These are phyloP conservation scores for Penicillium robsamsonii DNA, from an alignment of 495 filamentous ascomycete genomes.

Conservation along the genomic window DNA sequence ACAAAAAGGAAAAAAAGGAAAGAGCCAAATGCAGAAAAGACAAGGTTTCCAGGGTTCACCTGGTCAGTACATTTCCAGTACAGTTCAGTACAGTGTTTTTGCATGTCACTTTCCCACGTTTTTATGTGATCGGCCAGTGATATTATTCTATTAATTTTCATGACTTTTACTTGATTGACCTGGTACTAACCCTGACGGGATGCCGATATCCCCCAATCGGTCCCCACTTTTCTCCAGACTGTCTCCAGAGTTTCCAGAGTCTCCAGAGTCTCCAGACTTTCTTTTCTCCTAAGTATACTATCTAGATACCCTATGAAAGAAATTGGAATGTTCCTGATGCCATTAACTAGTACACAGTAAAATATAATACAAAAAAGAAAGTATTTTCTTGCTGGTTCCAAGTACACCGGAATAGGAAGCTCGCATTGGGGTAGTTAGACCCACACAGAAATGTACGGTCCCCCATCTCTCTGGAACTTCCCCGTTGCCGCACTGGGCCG, in stretches of 20 bases:
- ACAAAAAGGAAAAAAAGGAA: slow-evolving; percentile 11
- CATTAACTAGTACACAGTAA: too few species aligned
- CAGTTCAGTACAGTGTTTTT: not conserved
- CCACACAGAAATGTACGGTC: slow-evolving; percentile 5
- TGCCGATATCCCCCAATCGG: not conserved
- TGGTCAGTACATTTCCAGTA: not conserved
- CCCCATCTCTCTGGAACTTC: not conserved
- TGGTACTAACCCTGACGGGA: not conserved
- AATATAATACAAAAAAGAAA: too few species aligned
- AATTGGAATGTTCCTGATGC: too few species aligned
- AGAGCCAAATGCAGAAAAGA: slow-evolving; percentile 4
- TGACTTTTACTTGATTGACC: not conserved
- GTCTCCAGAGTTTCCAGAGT: not conserved
- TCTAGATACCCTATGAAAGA: too few species aligned
- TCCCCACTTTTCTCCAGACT: not conserved
- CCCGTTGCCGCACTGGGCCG: slow-evolving; percentile 9
- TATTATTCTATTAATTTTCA: not conserved
- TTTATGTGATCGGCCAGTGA: too few species aligned
- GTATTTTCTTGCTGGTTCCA: not conserved
- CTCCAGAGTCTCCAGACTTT: not conserved
- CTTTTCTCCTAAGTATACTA: too few species aligned
- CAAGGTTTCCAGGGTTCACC: not conserved
- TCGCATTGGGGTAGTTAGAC: slow-evolving; percentile 7
- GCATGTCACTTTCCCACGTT: not conserved
- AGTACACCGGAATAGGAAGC: not conserved